Evolutionary conservation across 306 rosid species (phyloP).

Genomic region (Lablab purpureus): DNA sequence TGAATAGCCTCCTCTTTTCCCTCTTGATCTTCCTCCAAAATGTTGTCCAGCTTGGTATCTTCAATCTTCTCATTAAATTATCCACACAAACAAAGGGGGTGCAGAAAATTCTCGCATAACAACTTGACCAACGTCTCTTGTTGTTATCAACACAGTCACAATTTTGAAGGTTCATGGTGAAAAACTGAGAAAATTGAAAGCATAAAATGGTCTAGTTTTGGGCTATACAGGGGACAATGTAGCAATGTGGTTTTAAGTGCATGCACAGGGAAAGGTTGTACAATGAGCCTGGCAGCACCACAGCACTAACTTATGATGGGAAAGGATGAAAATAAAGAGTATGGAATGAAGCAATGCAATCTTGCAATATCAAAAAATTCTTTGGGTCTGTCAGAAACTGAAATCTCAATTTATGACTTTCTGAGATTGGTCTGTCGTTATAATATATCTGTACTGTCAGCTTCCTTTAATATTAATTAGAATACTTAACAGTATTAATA

Average conservation of each 20-base stretch:
- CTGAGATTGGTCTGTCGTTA: slow-evolving; percentile 1
- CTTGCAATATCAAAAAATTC: background rate
- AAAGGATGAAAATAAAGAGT: slow-evolving; percentile 6
- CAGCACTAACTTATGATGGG: background rate
- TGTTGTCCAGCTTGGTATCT: slow-evolving; percentile 50
- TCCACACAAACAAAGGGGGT: slow-evolving; percentile 32
- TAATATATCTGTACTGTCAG: background rate
- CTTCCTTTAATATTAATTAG: background rate
- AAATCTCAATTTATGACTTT: background rate
- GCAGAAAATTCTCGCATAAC: slow-evolving; percentile 38
- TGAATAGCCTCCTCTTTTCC: slow-evolving; percentile 56
- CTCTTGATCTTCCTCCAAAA: slow-evolving; percentile 66
- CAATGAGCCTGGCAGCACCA: background rate
- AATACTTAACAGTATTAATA: too few relatives aligned
- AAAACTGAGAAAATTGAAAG: slow-evolving; percentile 9
- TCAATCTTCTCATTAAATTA: slow-evolving; percentile 12
- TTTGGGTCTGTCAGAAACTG: slow-evolving; percentile 34
- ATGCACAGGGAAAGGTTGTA: background rate
- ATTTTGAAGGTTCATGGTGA: slow-evolving; percentile 39
- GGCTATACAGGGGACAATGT: background rate
- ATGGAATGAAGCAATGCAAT: slow-evolving; percentile 20
- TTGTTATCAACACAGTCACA: slow-evolving; percentile 7
- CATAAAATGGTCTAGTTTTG: background rate
- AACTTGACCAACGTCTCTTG: slow-evolving; percentile 18
- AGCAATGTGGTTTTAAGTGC: background rate